Evolutionary conservation across 192 early-diverging fungal species (phyloP), one percentile per base, ranked within the genome.

Genomic region (Umbelopsis ramanniana): DNA sequence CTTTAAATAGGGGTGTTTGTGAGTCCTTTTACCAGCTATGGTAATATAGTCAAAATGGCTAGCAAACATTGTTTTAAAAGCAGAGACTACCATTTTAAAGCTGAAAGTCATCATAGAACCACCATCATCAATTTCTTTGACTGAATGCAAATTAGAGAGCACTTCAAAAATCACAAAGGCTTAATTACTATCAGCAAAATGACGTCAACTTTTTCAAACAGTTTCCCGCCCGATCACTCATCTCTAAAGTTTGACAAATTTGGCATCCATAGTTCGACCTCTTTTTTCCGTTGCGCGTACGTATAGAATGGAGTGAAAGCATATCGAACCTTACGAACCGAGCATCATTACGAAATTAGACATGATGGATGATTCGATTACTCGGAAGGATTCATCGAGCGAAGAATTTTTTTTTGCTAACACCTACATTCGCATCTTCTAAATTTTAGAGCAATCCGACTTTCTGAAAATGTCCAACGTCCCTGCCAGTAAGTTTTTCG

Each of bases 271-370:
- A 17, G 33, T 54, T 63, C 57, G 5, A 37, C 33, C 57, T 63
- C 57, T 63, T 63, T 63, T 63, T 63, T 63, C 57, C 33, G 17
- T 63, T 63, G 57, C 57, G 57, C 57, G 57, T 63, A 63, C 35
- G 57, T 63, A 63, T 63, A 63, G 10, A n/a, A 63, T 63, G 26
- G 15, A 3, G 4, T 14, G 33, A 63, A n/a, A 26, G 12, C 33
- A 19, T 17, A 35, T 37, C 7, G 33, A 63, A 14, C 15, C 29
- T 37, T 26, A 54, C 26, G n/a, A 22, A 37, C 7, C 57, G 33
- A 63, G 57, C 57, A 63, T 63, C 57, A 6, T 38, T 63, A 63
- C 29, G 57, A 63, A 35, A 19, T 29, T 6, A 37, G 3, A 12
- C 33, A 38, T 17, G 57, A 63, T 63, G 57, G 57, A 63, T 63